Base-by-base conservation (phyloP, 352 stramenopile species). In the Halophytophthora batemanensis region DNA sequence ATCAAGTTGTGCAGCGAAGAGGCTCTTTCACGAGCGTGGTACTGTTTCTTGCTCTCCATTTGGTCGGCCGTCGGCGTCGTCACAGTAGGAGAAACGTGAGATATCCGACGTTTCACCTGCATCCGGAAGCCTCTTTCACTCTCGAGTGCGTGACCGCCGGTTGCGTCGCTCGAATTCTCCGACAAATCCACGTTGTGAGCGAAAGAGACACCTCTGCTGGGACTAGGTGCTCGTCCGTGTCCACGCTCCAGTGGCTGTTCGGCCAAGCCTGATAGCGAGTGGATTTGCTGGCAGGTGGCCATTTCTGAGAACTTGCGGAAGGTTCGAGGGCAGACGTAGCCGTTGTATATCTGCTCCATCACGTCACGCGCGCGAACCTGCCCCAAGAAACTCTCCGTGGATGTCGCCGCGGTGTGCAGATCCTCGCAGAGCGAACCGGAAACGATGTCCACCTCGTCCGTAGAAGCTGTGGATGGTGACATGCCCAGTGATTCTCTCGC, bases 341-440 rank as follows among this genome's bases (percentile, higher is more conserved):
- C 72, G 10, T 71, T 66, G 53, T 82, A 82, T 11, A 86, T 71
- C 36, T 71, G 64, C 43, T 70, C 55, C 41, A 80, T 63, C 15
- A 77, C 39, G 3, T 70, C 68, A 31, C 62, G 58, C 8, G 63
- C 58, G 11, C 50, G 56, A 4, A 84, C 40, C 41, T 61, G 47
- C 2, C 76, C 76, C 0, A 87, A 49, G 15, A 82, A 87, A 14
- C 71, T 82, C 6, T 53, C 64, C 15, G 55, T 63, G 6, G 62
- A 50, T n/a, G 50, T 68, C 0, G 37, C 51, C 18, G 33, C 10
- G 36, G 56, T 43, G 41, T 84, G 70, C 18, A 84, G 41, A 53
- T 71, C 65, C 47, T 66, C 39, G 3, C 48, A 33, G 28, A 45
- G 46, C 0, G 48, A 28, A 11, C 38, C 56, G 31, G 57, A 60